Evolutionary conservation across 495 filamentous ascomycete species (phyloP).

Genomic region (Xylaria intraflava): DNA sequence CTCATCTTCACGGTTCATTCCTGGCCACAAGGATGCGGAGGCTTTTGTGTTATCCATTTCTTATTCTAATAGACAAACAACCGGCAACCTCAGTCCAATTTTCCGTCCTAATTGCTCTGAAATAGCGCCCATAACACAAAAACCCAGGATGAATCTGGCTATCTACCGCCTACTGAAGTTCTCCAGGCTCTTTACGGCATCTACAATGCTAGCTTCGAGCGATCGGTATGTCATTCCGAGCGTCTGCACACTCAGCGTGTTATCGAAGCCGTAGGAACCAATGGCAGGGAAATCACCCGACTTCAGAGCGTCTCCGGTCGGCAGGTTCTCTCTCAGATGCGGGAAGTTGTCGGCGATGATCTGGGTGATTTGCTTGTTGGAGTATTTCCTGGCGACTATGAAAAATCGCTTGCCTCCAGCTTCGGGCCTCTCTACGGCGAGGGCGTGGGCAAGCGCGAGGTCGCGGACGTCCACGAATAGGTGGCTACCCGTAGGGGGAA

Average conservation of each 20-base stretch:
- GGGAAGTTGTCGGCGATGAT: slow-evolving; percentile 60
- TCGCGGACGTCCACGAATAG: slow-evolving; percentile 67
- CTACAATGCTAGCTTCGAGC: slow-evolving; percentile 50
- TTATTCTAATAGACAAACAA: too few relatives aligned
- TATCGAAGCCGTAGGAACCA: slow-evolving; percentile 30
- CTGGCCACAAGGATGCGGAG: too few relatives aligned
- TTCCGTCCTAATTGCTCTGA: too few relatives aligned
- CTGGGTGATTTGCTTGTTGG: slow-evolving; percentile 59
- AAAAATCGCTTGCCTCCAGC: slow-evolving; percentile 69
- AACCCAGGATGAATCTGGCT: too few relatives aligned
- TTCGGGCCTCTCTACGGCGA: slow-evolving; percentile 58
- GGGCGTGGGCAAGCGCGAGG: slow-evolving; percentile 64
- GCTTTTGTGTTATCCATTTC: too few relatives aligned
- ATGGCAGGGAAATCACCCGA: slow-evolving; percentile 18
- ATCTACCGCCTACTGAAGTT: too few relatives aligned
- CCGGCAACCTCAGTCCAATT: too few relatives aligned
- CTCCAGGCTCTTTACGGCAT: slow-evolving; percentile 39
- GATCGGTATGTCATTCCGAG: slow-evolving; percentile 52
- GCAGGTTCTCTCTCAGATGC: slow-evolving; percentile 55
- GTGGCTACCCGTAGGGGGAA: slow-evolving; percentile 50
- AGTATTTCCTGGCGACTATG: slow-evolving; percentile 53
- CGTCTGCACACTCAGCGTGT: slow-evolving; percentile 47
- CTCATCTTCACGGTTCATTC: too few relatives aligned
- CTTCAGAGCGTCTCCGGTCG: slow-evolving; percentile 39
- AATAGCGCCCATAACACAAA: too few relatives aligned